Conservation (phyloP, 345 rosid species). For the Citrus sp. region DNA sequence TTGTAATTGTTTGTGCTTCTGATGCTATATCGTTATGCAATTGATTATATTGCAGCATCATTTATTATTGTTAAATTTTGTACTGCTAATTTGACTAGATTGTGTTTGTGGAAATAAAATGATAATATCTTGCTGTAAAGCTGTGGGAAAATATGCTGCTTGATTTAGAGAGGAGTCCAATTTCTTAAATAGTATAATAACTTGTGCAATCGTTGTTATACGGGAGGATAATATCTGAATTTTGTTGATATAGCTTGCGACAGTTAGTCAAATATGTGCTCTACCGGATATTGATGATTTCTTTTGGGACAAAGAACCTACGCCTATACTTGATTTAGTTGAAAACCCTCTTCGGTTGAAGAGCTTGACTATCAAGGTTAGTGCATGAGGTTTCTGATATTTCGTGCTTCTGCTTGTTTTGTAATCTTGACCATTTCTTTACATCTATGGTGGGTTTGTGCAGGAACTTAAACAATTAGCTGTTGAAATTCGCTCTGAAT, state of each 20-base stretch:
- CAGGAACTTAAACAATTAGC: constrained; percentile 82
- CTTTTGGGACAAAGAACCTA: constrained; percentile 54
- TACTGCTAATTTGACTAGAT: not conserved
- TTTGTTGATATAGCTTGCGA: constrained; percentile 37
- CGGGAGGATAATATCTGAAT: constrained; percentile 11
- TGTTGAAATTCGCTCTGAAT: constrained; percentile 62
- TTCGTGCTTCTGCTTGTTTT: not conserved
- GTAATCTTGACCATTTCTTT: not conserved
- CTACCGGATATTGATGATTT: constrained; percentile 67
- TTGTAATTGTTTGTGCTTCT: not conserved
- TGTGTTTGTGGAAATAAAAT: not conserved
- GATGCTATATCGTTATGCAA: not conserved
- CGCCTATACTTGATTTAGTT: constrained; percentile 78
- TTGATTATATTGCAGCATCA: not conserved
- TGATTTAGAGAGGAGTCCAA: not conserved
- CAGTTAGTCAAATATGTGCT: constrained; percentile 38
- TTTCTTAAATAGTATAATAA: not conserved
- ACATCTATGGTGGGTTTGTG: constrained; percentile 10
- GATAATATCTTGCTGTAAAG: not conserved
- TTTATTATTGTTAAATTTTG: not conserved
- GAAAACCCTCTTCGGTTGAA: constrained; percentile 75
- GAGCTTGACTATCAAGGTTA: constrained; percentile 68
- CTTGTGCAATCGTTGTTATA: not conserved
- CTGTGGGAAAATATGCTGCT: not conserved
- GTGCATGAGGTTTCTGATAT: constrained; percentile 11